Base-by-base conservation (phyloP, 2,329 filamentous ascomycete species). In the Microdochium bolleyi region DNA sequence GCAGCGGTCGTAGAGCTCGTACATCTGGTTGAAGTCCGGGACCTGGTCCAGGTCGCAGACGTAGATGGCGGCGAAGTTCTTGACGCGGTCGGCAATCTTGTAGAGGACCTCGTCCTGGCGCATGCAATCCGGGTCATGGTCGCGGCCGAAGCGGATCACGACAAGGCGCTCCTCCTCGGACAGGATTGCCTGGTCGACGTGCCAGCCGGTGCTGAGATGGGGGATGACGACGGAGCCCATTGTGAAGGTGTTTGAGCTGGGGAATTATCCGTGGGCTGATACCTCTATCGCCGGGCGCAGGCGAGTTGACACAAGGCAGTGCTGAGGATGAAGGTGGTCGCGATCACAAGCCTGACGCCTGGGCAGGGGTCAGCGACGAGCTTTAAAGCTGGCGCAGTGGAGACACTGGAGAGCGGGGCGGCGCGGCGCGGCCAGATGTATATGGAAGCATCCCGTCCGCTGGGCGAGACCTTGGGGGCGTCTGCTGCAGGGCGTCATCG, bases 131-230 rank as follows among this genome's bases (percentile, higher is more conserved):
- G 84, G 82, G 63, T 95, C 88, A 67, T 82, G 83, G 70, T 96
- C 91, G 61, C 90, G 84, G 49, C 92, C 92, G 72, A 97, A 97
- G 59, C 92, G 87, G 68, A 97, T 96, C 44, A 96, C 85, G 13
- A 96, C 90, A 1, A 96, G 83, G 49, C 92, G 87, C 66, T 97
- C 92, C 67, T 96, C 90, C 73, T 97, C 92, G 41, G 65, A 70
- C 65, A 89, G 84, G 66, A 96, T 96, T 58, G 92, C 91, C 73
- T 97, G 92, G 77, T 97, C 94, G 65, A 99, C 94, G 71, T 99
- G 94, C 94, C 92, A 99, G 70, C 89, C 94, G 44, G 88, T 92
- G 61, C 83, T 82, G 49, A 99, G 81, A 71, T 97, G 92, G 48
- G 92, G 92, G 51, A 99, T 84, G 50, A 95, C 88, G 57, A 96